Conservation (phyloP, 75 land plant genomes). For the Chamaecyparis obtusa region DNA sequence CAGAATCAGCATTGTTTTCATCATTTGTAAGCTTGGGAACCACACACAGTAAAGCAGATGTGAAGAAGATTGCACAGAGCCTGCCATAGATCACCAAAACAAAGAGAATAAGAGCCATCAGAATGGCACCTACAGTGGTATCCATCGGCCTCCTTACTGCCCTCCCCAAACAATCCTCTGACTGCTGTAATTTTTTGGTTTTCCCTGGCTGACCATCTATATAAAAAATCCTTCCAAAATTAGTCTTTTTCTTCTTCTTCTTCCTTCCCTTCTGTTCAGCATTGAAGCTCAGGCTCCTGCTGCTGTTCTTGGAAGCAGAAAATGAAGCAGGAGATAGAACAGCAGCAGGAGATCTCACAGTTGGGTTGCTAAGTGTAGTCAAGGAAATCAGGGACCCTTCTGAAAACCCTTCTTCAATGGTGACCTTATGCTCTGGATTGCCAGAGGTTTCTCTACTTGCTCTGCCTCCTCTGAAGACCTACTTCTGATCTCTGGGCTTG, state of each 20-base stretch:
- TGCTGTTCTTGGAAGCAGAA: not conserved
- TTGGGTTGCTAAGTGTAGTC: not conserved
- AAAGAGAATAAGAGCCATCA: not conserved
- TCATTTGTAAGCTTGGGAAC: not conserved
- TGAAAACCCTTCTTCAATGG: not conserved
- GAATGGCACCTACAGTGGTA: not conserved
- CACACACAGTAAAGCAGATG: not conserved
- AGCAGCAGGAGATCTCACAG: not conserved
- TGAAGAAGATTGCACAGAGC: conserved; percentile 7
- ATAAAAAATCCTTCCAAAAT: not conserved
- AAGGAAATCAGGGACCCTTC: not conserved
- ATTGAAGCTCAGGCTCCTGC: not conserved
- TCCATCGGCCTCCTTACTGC: too few species aligned
- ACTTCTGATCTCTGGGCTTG: not conserved
- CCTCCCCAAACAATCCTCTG: not conserved
- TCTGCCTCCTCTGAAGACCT: too few species aligned
- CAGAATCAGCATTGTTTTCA: not conserved
- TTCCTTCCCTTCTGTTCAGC: not conserved
- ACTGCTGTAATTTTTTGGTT: not conserved
- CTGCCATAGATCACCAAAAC: conserved; percentile 1
- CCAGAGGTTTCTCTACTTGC: not conserved
- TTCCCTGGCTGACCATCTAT: not conserved
- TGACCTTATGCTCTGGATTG: not conserved
- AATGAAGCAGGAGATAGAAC: not conserved
- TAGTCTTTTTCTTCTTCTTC: not conserved